Evolutionary conservation across 2,329 filamentous ascomycete species (phyloP).

Genomic region (Sporothrix curviconia): DNA sequence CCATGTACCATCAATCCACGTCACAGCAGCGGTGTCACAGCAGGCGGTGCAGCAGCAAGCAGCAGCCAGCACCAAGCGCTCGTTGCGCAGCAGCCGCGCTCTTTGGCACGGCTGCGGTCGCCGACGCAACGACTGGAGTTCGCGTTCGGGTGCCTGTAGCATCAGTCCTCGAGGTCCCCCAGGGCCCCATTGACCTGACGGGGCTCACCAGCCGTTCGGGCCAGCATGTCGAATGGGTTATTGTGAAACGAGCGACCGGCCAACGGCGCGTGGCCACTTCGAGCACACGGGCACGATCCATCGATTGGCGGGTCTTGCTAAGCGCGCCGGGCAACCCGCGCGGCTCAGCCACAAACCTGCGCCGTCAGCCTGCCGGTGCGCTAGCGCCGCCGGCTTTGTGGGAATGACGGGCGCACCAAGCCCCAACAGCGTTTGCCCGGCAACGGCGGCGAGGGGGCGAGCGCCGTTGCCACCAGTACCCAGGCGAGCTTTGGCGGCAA

Average conservation of each 20-base stretch:
- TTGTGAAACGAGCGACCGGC: too few relatives aligned
- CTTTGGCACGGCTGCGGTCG: slow-evolving; percentile 65
- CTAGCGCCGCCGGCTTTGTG: slow-evolving; percentile 55
- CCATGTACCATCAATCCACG: slow-evolving; percentile 86
- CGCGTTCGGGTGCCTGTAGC: too few relatives aligned
- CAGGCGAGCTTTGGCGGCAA: slow-evolving; percentile 56
- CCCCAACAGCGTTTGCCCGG: too few relatives aligned
- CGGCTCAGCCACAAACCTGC: slow-evolving; percentile 62
- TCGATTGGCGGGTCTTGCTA: slow-evolving; percentile 69
- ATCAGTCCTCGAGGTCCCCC: slow-evolving; percentile 56
- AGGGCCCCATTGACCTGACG: slow-evolving; percentile 49
- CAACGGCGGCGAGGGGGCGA: slow-evolving; percentile 36
- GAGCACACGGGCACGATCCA: slow-evolving; percentile 52
- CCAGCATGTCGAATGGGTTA: slow-evolving; percentile 61
- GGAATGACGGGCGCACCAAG: slow-evolving; percentile 50
- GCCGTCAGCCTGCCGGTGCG: slow-evolving; percentile 81
- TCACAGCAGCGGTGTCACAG: too few relatives aligned
- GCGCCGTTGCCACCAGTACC: slow-evolving; percentile 59
- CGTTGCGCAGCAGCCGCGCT: slow-evolving; percentile 70
- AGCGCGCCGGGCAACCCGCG: slow-evolving; percentile 61
- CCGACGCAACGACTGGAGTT: slow-evolving; percentile 53
- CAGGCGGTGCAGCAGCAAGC: slow-evolving; percentile 67
- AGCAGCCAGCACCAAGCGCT: slow-evolving; percentile 67
- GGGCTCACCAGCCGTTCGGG: slow-evolving; percentile 61
- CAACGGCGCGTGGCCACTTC: slow-evolving; percentile 34